phyloP scores from a whole-genome alignment of 2,329 filamentous ascomycete species.

The Aureobasidium vineae region DNA sequence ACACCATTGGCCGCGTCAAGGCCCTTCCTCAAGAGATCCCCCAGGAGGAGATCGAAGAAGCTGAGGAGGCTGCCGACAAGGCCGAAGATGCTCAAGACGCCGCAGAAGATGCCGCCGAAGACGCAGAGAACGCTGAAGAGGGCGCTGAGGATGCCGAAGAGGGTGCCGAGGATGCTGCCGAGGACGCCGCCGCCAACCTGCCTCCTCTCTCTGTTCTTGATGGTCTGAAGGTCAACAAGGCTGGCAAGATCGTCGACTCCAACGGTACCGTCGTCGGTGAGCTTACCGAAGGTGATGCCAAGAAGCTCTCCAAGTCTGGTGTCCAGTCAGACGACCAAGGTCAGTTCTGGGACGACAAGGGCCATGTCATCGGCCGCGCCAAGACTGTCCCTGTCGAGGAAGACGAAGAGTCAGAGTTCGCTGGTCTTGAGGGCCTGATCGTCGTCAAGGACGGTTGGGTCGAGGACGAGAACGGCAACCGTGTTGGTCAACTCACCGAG shows the following conservation, averaged over 20 bases:
- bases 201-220: slow-evolving; percentile 52
- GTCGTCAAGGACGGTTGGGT: slow-evolving; percentile 53
- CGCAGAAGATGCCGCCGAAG: slow-evolving; percentile 43
- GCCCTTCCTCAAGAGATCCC: slow-evolving; percentile 48
- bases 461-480: slow-evolving; percentile 52
- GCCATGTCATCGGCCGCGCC: slow-evolving; percentile 52
- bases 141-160: slow-evolving; percentile 34
- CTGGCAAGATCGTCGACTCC: slow-evolving; percentile 50
- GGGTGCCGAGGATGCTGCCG: slow-evolving; percentile 39
- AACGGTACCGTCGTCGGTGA: slow-evolving; percentile 51
- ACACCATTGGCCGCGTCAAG: slow-evolving; percentile 61
- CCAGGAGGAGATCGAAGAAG: slow-evolving; percentile 37
- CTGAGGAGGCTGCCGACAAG: slow-evolving; percentile 36
- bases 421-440: slow-evolving; percentile 51
- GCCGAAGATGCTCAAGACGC: slow-evolving; percentile 35
- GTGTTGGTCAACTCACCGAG: slow-evolving; percentile 50
- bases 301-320: slow-evolving; percentile 53
- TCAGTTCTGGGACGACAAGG: slow-evolving; percentile 56
- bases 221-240: slow-evolving; percentile 51
- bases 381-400: slow-evolving; percentile 50
- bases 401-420: slow-evolving; percentile 52
- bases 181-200: slow-evolving; percentile 39
- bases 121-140: slow-evolving; percentile 33
- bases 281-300: slow-evolving; percentile 52
- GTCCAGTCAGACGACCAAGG: slow-evolving; percentile 48